Evolutionary conservation across 306 rosid genomes (phyloP), one percentile per base, ranked within the genome.

Genomic region (Leucaena leucocephala): DNA sequence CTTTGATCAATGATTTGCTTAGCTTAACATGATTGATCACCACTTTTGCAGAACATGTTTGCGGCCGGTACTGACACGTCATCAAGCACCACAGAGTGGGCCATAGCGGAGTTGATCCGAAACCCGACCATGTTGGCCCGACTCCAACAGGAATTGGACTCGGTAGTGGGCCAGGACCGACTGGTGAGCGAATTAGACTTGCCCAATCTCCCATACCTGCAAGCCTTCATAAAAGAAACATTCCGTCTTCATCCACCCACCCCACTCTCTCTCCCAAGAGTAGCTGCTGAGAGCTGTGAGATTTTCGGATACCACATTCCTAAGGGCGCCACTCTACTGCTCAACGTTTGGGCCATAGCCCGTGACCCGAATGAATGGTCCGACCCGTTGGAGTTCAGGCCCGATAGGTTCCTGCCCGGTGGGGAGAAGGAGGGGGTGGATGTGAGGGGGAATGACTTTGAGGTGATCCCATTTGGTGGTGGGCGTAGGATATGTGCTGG

Each of bases 241-340:
- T 89, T 94, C 22, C 90, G 97, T 42, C 91, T 91, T n/a, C 98
- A 93, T 80, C 97, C 98, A 0, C 74, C 98, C 14, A 91, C 98
- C 13, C 98, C 98, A 0, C 91, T 94, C 19, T 88, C 97, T 0
- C 80, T 94, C 0, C 98, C 98, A 0, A 87, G 93, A 0, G 76
- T 86, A 14, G 90, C 92, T 0, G 11, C 83, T 0, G 83, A 94
- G 5, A 85, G 85, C 19, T 88, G 93, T 68, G 87, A 85, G 16
- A 69, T 92, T 79, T 77, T 87, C 14, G 84, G 88, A 39, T 88
- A 83, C 74, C 92, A 87, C 76, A 92, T 94, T 14, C 96, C 92
- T 0, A 90, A 92, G 59, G 96, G 91, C 8, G 67, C 97, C 57
- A 92, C 98, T 3, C 86, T 94, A 0, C 34, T 92, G 40, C 91